Percentiles rank a stretch among this genome's conserved stretches.
Conservation (phyloP, 202 grass and related monocot species). For the Eragrostis tef region DNA sequence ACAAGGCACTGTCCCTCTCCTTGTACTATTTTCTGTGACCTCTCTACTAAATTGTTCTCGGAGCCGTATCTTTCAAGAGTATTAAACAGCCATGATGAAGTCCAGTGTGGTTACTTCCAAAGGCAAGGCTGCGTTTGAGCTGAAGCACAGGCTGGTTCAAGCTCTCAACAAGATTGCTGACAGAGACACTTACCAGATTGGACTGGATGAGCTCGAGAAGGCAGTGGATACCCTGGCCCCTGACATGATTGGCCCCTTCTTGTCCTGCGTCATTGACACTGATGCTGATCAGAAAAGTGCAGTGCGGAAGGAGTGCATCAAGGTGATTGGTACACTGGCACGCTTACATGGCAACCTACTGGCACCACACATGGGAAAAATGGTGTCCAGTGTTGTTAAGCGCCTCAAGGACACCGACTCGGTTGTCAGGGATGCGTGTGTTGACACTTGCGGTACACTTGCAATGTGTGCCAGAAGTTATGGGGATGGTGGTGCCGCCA, state of each 20-base stretch:
- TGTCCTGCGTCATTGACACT: slow-evolving; percentile 79
- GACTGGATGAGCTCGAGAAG: slow-evolving; percentile 68
- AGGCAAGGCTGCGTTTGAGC: slow-evolving; percentile 72
- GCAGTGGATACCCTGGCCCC: slow-evolving; percentile 53
- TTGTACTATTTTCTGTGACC: not conserved
- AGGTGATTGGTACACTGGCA: slow-evolving; percentile 68
- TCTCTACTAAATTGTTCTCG: not conserved
- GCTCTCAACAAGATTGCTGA: slow-evolving; percentile 91
- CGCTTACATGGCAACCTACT: slow-evolving; percentile 60
- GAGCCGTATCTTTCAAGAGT: not conserved
- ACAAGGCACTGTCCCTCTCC: not conserved
- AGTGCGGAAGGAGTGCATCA: slow-evolving; percentile 83
- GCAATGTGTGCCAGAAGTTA: slow-evolving; percentile 56
- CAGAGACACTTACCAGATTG: slow-evolving; percentile 88
- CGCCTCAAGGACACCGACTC: slow-evolving; percentile 87
- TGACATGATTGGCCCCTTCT: slow-evolving; percentile 81
- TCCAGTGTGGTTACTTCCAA: slow-evolving; percentile 56
- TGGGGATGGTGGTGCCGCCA: slow-evolving; percentile 49
- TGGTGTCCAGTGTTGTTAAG: slow-evolving; percentile 68
- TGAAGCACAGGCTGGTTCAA: slow-evolving; percentile 76
- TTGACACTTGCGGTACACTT: slow-evolving; percentile 79
- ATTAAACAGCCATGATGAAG: slow-evolving; percentile 58
- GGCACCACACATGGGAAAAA: slow-evolving; percentile 66
- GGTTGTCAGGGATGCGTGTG: slow-evolving; percentile 82
- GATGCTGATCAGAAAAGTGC: slow-evolving; percentile 82